Base-by-base conservation (phyloP, 1,284 basidiomycete species). In the Ceratobasidium sp. region DNA sequence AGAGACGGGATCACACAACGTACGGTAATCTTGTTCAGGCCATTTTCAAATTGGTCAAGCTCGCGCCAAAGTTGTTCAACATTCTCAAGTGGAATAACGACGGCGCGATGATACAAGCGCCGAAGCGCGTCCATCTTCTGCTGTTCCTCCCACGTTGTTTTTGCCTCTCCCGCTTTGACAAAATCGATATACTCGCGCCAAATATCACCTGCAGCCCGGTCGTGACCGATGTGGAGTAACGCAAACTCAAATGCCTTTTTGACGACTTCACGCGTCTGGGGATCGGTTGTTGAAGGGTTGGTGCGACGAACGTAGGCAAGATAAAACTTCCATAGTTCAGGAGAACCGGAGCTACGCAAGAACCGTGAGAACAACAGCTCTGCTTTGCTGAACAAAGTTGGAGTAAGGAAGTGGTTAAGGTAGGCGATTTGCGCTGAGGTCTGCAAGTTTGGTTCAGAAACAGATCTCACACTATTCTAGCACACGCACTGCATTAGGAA, bases 1-100 rank as follows among this genome's bases (percentile, higher is more conserved):
- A 21, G 30, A 44, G 23, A 77, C 35, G 64, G 49, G 30, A 30
- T 67, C 64, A 55, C 64, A 67, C 64, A 67, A 64, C 84, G 76
- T 72, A 90, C 90, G 30, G 95, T 98, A 76, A 95, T 91, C 80
- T 93, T 92, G 84, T 96, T 98, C 77, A 98, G 84, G 49, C 87
- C 87, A 74, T 90, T 96, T 81, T 99, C 98, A 79, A 98, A 99
- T 0, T 91, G 85, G 81, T 98, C 96, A 77, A 96, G 93, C 70
- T 98, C 95, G 79, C 93, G 90, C 98, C 98, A 99, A 50, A 99
- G 86, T 50, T 86, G 85, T 82, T 98, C 96, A 77, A 99, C 90
- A 78, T 96, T 97, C 81, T 95, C 91, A 77, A 98, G 86, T 0
- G 98, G 98, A 26, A 98, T 94, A 77, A 94, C 92, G 38, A 98